Evolutionary conservation across 257 asterid genomes (phyloP).

Genomic region (Fraxinus pennsylvanica): DNA sequence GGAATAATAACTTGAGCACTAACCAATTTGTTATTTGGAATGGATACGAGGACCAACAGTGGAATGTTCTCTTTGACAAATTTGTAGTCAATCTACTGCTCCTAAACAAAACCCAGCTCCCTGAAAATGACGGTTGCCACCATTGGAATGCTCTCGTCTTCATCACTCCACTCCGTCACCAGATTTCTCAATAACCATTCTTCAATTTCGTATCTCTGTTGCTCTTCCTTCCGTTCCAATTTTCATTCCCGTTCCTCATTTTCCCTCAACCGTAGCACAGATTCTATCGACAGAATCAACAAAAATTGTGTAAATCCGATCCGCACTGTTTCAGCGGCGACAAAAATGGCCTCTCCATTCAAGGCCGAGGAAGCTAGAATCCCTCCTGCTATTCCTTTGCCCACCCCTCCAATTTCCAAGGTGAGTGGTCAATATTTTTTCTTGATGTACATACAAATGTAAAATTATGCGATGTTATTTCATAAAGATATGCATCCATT

Average conservation of each 20-base stretch:
- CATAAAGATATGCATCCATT: neutral
- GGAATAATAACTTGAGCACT: too few species aligned
- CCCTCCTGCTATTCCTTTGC: conserved; percentile 63
- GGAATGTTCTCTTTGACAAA: too few species aligned
- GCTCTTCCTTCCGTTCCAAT: conserved; percentile 17
- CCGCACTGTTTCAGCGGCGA: conserved; percentile 32
- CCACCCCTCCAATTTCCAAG: conserved; percentile 64
- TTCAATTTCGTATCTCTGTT: conserved; percentile 20
- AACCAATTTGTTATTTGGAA: too few species aligned
- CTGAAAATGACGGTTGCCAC: conserved; percentile 28
- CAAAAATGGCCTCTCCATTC: conserved; percentile 42
- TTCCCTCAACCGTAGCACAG: conserved; percentile 5
- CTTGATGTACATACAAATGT: neutral
- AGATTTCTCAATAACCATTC: conserved; percentile 19
- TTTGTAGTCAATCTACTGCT: neutral
- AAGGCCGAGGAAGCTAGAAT: conserved; percentile 74
- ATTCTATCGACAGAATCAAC: conserved; percentile 14
- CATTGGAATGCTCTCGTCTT: conserved; percentile 33
- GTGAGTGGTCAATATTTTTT: conserved; percentile 13
- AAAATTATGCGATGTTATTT: neutral
- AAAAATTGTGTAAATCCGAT: neutral
- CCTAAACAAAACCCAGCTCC: neutral
- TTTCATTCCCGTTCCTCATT: conserved; percentile 16
- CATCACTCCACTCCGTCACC: conserved; percentile 25
- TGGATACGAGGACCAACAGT: too few species aligned